Percentiles rank a stretch among this genome's conserved stretches.
These are phyloP conservation scores for Exserohilum rostratum DNA, from an alignment of 2,329 filamentous ascomycete genomes.

Conservation along the genomic window DNA sequence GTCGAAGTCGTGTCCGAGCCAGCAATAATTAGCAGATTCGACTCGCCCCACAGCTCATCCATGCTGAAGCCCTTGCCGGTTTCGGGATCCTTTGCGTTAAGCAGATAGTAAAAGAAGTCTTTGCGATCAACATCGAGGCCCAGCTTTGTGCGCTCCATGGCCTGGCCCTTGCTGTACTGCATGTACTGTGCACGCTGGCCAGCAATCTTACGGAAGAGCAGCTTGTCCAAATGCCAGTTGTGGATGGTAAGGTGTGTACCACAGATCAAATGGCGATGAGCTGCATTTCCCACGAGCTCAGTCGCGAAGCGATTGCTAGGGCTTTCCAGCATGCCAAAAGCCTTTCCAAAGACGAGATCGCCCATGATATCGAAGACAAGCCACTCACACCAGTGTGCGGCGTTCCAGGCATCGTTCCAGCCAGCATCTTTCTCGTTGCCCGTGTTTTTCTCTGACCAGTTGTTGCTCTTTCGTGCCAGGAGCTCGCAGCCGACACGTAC, in stretches of 20 bases:
- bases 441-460: conserved; percentile 8
- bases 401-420: conserved; percentile 54
- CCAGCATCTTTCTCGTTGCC: conserved; percentile 30
- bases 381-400: conserved; percentile 54
- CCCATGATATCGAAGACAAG: conserved; percentile 61
- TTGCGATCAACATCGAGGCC: conserved; percentile 50
- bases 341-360: conserved; percentile 54
- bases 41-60: conserved; percentile 58
- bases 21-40: conserved; percentile 57
- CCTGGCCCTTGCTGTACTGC: conserved; percentile 52
- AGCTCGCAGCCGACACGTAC: conserved; percentile 50
- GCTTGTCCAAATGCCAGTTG: conserved; percentile 51
- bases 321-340: conserved; percentile 53
- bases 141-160: conserved; percentile 51
- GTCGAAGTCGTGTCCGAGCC: conserved; percentile 55
- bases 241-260: conserved; percentile 53
- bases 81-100: conserved; percentile 55
- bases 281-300: conserved; percentile 51
- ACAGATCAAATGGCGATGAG: conserved; percentile 54
- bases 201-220: conserved; percentile 54
- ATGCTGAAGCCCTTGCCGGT: conserved; percentile 52
- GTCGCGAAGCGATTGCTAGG: conserved; percentile 51
- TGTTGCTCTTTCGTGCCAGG: conserved; percentile 33
- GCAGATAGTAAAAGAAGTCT: conserved; percentile 57
- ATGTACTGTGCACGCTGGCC: conserved; percentile 50